Percentiles rank a stretch among this genome's conserved stretches.
Evolutionary conservation across 371 early-diverging fungal species (phyloP).

Genomic region (Syncephalis plumigaleata): DNA sequence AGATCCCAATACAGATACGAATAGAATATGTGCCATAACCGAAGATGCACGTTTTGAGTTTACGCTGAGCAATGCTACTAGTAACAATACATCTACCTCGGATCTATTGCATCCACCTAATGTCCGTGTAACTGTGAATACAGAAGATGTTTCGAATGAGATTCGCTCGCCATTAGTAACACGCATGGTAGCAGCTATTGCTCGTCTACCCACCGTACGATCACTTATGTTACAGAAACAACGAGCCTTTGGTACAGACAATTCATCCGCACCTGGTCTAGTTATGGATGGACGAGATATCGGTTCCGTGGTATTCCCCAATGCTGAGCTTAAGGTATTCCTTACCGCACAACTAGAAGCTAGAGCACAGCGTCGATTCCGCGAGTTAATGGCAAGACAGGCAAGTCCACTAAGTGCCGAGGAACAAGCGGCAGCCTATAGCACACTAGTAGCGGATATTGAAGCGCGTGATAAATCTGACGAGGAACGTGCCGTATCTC

Average conservation of each 20-base stretch:
- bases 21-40: conserved; percentile 3
- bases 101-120: no score
- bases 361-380: conserved; percentile 61
- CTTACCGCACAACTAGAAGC: conserved; percentile 53
- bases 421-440: conserved; percentile 10
- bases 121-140: conserved; percentile 38
- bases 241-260: conserved; percentile 20
- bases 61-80: no score
- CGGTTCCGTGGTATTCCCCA: conserved; percentile 73
- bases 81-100: neutral
- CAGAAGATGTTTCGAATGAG: conserved; percentile 39
- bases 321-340: conserved; percentile 82
- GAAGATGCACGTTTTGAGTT: no score
- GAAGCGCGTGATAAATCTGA: conserved; percentile 63
- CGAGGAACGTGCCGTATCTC: conserved; percentile 51
- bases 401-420: no score
- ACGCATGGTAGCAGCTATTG: conserved; percentile 41
- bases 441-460: conserved; percentile 39
- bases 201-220: conserved; percentile 45
- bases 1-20: conserved; percentile 9
- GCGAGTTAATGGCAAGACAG: conserved; percentile 28
- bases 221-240: conserved; percentile 42
- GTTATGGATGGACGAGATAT: conserved; percentile 95
- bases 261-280: conserved; percentile 22
- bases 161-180: conserved; percentile 50